Evolutionary conservation across 2,329 filamentous ascomycete species (phyloP).

Genomic region (Ceratocystis papillata): DNA sequence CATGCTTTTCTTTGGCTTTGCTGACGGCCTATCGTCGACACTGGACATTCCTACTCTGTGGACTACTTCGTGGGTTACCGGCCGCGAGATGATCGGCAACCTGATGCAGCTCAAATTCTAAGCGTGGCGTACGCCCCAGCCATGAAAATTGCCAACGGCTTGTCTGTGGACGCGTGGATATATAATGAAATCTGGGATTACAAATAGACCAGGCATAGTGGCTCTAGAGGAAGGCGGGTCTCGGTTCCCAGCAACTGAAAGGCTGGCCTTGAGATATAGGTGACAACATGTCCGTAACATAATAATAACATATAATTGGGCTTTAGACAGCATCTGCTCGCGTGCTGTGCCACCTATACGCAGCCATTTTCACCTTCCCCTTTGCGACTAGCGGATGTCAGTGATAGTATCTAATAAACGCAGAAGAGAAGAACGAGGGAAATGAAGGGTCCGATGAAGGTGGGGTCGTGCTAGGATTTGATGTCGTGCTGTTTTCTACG

Average conservation of each 20-base stretch:
- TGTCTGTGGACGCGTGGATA: background rate
- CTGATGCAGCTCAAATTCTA: constrained; percentile 61
- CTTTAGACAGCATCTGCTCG: background rate
- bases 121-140: constrained; percentile 23
- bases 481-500: no score
- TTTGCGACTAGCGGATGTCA: background rate
- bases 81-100: constrained; percentile 63
- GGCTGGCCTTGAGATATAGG: background rate
- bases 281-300: background rate
- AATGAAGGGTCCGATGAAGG: no score
- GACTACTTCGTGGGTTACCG: constrained; percentile 65
- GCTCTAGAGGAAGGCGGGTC: background rate
- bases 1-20: constrained; percentile 84
- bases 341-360: background rate
- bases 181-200: background rate
- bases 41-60: constrained; percentile 77
- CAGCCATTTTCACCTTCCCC: background rate
- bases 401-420: background rate
- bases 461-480: no score
- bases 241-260: background rate
- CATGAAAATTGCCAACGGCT: background rate
- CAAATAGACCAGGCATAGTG: background rate
- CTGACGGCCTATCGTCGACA: constrained; percentile 68
- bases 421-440: background rate
- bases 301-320: constrained; percentile 1